Evolutionary conservation across 73 alveolate genomes (phyloP), one percentile per base, ranked within the genome.

Genomic region (Paramecium primaurelia): DNA sequence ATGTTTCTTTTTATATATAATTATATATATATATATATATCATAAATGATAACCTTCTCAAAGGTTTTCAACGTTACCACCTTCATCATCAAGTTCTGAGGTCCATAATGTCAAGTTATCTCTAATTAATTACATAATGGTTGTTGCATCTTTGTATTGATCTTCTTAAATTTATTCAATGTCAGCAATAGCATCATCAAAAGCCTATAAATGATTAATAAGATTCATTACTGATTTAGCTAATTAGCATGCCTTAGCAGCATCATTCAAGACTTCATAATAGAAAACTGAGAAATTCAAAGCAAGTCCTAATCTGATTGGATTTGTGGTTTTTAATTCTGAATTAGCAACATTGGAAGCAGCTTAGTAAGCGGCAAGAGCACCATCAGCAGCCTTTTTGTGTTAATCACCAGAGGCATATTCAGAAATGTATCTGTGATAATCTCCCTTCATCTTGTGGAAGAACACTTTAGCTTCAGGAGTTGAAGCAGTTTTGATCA

Each of bases 401-500:
- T 95, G 97, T 83, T 89, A 89, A 49, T 92, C 98, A 47, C 97
- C 99, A 51, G 93, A 77, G n/a, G 98, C 97, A 94, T 92, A 94
- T 92, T 97, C 99, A 30, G 98, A 96, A 40, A 97, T 96, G 90
- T 97, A 97, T 93, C 99, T 96, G 95, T 96, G 96, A 86, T 96
- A 97, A 83, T 98, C 99, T n/a, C 98, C 99, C 88, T 97, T 97
- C 97, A 98, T 96, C 95, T 98, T 98, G 77, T 94, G 92, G 97
- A 93, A 98, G 96, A 96, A 98, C 36, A 97, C 97, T 89, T 97
- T 95, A n/a, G 98, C 92, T 87, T 97, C 99, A 47, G 88, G 97
- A 36, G 93, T 94, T 68, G 95, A 84, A 36, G 96, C 97, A 49
- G 92, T 96, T 86, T 95, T 94, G 86, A 97, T 75, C 77, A 97